A percentile compares a stretch with the other conserved stretches of the same genome.
These are phyloP conservation scores for Dalbergia cochinchinensis DNA, from an alignment of 306 rosid genomes.

Conservation along the genomic window DNA sequence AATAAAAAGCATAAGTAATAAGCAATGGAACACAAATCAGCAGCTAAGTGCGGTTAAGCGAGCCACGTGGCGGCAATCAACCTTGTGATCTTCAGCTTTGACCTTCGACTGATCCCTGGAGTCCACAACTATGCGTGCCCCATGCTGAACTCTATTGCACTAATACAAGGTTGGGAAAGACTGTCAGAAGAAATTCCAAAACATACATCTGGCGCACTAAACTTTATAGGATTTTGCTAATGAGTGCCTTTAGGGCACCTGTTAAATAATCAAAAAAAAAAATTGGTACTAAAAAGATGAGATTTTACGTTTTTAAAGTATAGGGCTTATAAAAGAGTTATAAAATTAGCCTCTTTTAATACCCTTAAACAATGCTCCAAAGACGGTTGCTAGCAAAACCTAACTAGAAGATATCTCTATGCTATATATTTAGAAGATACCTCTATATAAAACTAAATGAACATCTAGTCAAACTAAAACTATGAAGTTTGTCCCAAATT, in stretches of 20 bases:
- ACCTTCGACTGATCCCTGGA: conserved; percentile 62
- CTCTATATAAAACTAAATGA: neutral
- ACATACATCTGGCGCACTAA: conserved; percentile 1
- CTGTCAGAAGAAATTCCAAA: neutral
- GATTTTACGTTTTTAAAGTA: too few species aligned
- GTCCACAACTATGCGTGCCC: conserved; percentile 58
- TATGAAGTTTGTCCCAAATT: too few species aligned
- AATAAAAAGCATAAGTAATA: neutral
- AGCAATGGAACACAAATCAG: conserved; percentile 2
- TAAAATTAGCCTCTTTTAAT: too few species aligned
- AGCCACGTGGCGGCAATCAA: conserved; percentile 5
- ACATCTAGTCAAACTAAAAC: neutral
- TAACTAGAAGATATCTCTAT: neutral
- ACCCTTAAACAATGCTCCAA: too few species aligned
- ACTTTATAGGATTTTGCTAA: neutral
- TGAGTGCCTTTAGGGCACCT: too few species aligned
- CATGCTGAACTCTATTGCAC: conserved; percentile 64
- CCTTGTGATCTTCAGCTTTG: conserved; percentile 73
- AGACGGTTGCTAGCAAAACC: too few species aligned
- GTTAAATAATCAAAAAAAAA: too few species aligned
- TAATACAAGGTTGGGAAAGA: conserved; percentile 31
- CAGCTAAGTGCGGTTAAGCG: neutral
- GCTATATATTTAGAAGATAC: neutral
- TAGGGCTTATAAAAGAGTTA: too few species aligned
- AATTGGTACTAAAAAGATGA: too few species aligned